phyloP scores from a whole-genome alignment of 164 flowering plant genomes.

The Saururus chinensis region DNA sequence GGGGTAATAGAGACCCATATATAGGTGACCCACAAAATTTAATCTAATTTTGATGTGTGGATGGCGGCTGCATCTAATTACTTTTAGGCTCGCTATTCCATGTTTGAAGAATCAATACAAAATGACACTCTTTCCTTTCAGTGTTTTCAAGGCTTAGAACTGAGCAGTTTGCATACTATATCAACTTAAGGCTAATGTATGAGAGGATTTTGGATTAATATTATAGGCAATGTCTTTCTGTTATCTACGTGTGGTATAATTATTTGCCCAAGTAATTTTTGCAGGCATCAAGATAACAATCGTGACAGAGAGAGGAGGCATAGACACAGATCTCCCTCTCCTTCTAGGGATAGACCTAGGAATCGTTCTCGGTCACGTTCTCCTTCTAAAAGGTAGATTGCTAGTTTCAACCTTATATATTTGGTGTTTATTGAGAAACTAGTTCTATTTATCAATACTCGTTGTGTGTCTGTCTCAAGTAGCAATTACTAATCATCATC shows the following conservation, averaged over 20 bases:
- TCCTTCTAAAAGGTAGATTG: conserved; percentile 36
- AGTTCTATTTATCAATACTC: not conserved
- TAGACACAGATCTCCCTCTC: conserved; percentile 37
- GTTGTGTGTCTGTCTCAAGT: not conserved
- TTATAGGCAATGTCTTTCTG: not conserved
- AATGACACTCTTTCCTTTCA: not conserved
- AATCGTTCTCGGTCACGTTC: conserved; percentile 27
- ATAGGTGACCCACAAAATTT: no score
- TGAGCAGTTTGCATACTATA: not conserved
- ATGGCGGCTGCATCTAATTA: no score
- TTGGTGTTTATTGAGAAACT: not conserved
- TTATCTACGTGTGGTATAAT: not conserved
- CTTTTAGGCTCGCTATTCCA: no score
- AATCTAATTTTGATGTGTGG: no score
- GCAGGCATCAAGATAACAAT: conserved; percentile 35
- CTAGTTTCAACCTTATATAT: not conserved
- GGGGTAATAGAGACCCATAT: no score
- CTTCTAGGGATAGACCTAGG: conserved; percentile 32
- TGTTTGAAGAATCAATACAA: not conserved
- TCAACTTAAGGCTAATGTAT: not conserved
- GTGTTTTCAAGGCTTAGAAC: not conserved
- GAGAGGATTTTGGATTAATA: not conserved
- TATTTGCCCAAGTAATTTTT: not conserved
- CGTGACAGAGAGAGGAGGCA: conserved; percentile 42
- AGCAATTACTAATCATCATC: not conserved